A percentile compares a stretch with the other conserved stretches of the same genome.
These are phyloP conservation scores for Spatholobus suberectus DNA, from an alignment of 306 rosid genomes.

Conservation along the genomic window DNA sequence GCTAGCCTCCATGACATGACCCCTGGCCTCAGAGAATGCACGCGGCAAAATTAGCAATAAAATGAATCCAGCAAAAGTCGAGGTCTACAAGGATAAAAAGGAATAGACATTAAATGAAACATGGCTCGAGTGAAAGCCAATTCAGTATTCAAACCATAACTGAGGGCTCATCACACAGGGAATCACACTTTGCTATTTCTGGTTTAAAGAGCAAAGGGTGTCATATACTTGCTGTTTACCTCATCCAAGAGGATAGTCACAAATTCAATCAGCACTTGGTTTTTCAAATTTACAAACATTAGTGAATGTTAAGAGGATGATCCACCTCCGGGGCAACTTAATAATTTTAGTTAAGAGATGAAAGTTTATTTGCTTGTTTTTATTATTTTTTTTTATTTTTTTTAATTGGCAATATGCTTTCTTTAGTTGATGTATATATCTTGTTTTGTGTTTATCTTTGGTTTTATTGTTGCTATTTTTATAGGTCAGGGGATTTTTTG, in stretches of 20 bases:
- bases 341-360: background rate
- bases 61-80: no score
- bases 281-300: background rate
- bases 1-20: constrained; percentile 35
- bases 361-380: background rate
- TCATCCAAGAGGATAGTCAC: no score
- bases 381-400: no score
- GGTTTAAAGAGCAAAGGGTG: background rate
- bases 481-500: background rate
- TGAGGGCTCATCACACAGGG: background rate
- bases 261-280: no score
- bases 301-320: background rate
- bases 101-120: no score
- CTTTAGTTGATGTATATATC: background rate
- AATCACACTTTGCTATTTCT: background rate
- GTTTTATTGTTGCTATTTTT: background rate
- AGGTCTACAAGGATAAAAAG: no score
- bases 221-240: background rate
- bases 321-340: background rate
- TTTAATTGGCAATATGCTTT: background rate
- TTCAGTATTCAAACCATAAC: background rate
- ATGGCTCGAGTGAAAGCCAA: background rate
- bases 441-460: background rate
- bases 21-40: background rate
- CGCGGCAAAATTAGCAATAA: no score